A percentile compares a stretch with the other conserved stretches of the same genome.
Conservation (phyloP, 2,329 filamentous ascomycete species). For the Cercospora berteroae region DNA sequence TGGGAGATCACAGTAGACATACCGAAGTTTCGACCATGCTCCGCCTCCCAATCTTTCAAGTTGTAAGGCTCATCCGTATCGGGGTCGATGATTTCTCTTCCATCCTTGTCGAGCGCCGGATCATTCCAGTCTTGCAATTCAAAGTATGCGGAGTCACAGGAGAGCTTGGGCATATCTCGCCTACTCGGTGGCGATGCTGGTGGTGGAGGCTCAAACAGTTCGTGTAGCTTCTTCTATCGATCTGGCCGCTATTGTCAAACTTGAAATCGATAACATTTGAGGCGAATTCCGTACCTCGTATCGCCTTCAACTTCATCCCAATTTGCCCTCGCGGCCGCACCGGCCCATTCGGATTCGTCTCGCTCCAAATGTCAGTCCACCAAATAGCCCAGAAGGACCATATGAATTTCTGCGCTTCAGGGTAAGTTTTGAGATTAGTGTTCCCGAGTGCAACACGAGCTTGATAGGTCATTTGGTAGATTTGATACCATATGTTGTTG, state of each 20-base stretch:
- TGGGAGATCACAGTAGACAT: no score
- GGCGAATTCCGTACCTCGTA: background rate
- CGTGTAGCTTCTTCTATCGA: background rate
- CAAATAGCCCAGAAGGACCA: background rate
- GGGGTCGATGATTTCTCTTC: background rate
- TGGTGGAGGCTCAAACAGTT: background rate
- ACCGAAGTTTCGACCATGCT: background rate
- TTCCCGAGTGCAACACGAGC: background rate
- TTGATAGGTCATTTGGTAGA: conserved; percentile 3
- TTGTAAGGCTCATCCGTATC: background rate
- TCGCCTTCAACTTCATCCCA: background rate
- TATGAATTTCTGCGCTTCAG: background rate
- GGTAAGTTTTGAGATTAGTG: background rate
- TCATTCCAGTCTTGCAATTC: background rate
- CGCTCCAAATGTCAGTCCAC: background rate
- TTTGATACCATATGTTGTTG: conserved; percentile 6
- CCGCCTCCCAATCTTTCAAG: background rate
- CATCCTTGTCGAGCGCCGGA: background rate
- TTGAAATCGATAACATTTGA: background rate
- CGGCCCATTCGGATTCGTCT: background rate
- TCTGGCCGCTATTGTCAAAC: background rate
- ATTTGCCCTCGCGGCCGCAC: background rate
- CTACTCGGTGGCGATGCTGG: background rate
- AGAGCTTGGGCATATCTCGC: background rate
- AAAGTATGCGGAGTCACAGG: background rate